Evolutionary conservation across 441 rosid genomes (phyloP).

Genomic region (Pelargonium australe): DNA sequence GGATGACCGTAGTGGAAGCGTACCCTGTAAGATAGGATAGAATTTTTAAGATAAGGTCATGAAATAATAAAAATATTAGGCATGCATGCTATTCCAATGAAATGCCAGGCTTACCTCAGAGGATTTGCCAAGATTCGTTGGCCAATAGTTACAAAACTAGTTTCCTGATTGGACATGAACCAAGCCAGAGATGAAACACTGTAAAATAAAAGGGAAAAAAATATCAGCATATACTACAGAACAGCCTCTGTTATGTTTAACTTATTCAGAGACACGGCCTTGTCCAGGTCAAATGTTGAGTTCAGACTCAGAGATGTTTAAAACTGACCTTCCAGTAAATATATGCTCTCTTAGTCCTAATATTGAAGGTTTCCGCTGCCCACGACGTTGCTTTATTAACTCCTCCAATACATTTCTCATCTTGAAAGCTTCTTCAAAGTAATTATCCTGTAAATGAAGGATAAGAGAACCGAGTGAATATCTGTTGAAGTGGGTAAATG

Average conservation of each 20-base stretch:
- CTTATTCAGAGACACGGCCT: not conserved
- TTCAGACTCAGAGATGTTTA: conserved; percentile 11
- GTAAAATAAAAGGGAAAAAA: conserved; percentile 22
- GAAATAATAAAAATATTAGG: not conserved
- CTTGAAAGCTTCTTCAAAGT: conserved; percentile 99
- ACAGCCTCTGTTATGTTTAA: not conserved
- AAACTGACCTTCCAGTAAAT: conserved; percentile 84
- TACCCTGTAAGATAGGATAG: not conserved
- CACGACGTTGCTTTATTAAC: conserved; percentile 42
- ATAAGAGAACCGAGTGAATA: conserved; percentile 10
- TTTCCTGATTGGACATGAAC: conserved; percentile 99
- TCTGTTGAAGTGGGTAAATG: too few relatives aligned
- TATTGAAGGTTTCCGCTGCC: conserved; percentile 67
- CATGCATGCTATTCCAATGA: not conserved
- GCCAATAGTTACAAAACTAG: conserved; percentile 93
- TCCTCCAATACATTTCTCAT: conserved; percentile 92
- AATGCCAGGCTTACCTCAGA: conserved; percentile 47
- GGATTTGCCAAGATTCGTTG: conserved; percentile 97
- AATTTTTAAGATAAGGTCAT: not conserved
- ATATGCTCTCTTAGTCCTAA: conserved; percentile 95
- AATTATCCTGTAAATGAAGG: conserved; percentile 65
- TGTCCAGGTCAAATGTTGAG: conserved; percentile 16
- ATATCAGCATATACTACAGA: conserved; percentile 12
- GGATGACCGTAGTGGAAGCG: not conserved
- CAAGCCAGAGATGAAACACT: conserved; percentile 97